Conservation (phyloP, 2,329 filamentous ascomycete species). For the Ceratocystis smalleyi region DNA sequence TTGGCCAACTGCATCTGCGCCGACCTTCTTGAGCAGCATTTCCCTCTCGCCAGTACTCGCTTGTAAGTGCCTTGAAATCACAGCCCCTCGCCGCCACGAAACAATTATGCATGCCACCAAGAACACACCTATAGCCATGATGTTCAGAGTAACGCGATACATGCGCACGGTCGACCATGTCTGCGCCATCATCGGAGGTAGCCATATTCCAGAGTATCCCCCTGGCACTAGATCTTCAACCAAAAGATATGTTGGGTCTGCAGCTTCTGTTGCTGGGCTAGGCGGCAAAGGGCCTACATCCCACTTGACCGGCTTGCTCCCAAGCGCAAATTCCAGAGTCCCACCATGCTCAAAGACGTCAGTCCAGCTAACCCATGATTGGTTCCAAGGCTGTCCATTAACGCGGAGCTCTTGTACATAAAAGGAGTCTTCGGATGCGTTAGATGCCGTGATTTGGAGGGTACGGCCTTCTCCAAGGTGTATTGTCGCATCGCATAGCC, state of each 20-base stretch:
- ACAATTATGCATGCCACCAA: background rate
- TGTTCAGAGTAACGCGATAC: background rate
- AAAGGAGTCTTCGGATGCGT: slow-evolving; percentile 25
- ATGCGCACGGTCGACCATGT: background rate
- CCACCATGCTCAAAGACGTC: slow-evolving; percentile 51
- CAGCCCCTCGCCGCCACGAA: background rate
- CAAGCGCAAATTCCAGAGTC: slow-evolving; percentile 49
- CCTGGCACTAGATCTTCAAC: background rate
- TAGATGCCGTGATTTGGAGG: slow-evolving; percentile 37
- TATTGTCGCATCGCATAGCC: slow-evolving; percentile 45
- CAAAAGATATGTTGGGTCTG: background rate
- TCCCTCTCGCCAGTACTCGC: background rate
- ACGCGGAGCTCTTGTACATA: slow-evolving; percentile 53
- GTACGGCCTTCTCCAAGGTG: slow-evolving; percentile 38
- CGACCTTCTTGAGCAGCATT: background rate
- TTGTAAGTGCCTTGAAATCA: background rate
- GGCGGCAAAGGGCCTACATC: slow-evolving; percentile 44
- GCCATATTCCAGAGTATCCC: background rate
- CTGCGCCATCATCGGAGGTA: background rate
- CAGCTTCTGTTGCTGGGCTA: slow-evolving; percentile 29
- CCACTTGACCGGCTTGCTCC: slow-evolving; percentile 37
- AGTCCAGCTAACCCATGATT: slow-evolving; percentile 49
- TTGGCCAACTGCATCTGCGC: background rate
- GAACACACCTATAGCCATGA: background rate
- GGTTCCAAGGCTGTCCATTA: slow-evolving; percentile 47